Evolutionary conservation across 306 rosid genomes (phyloP).

Genomic region (Vigna mungo): DNA sequence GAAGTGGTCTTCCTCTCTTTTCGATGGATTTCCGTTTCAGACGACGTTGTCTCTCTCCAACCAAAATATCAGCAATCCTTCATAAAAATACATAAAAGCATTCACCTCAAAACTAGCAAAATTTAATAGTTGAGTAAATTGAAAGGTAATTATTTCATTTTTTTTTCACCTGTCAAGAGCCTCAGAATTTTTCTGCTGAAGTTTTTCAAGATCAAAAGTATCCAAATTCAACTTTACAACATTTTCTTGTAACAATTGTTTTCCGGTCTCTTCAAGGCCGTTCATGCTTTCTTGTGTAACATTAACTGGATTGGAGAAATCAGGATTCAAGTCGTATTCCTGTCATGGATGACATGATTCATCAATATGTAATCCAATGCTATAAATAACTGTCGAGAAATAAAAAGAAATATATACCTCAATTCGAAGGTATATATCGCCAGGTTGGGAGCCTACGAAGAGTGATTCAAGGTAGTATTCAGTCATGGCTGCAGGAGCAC

Average conservation of each 20-base stretch:
- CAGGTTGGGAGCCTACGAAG: neutral
- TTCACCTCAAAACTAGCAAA: neutral
- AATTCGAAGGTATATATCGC: neutral
- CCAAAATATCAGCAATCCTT: slow-evolving; percentile 28
- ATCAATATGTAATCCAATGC: neutral
- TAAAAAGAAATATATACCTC: neutral
- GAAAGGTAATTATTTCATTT: too few relatives aligned
- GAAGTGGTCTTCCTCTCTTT: slow-evolving; percentile 1
- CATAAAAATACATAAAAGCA: neutral
- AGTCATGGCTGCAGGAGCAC: neutral
- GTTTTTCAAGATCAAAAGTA: neutral
- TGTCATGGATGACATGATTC: neutral
- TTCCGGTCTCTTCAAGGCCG: neutral
- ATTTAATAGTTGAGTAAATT: too few relatives aligned
- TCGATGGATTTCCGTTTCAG: slow-evolving; percentile 19
- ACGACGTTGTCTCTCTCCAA: slow-evolving; percentile 6
- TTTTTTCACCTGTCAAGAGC: neutral
- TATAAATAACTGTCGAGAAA: neutral
- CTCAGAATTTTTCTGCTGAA: neutral
- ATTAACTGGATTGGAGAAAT: accelerated
- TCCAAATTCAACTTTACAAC: neutral
- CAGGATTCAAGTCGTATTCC: neutral
- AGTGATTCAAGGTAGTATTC: neutral
- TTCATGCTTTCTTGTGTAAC: neutral
- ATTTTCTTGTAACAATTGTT: neutral